phyloP scores from a whole-genome alignment of 352 stramenopile genomes.

The Plasmopara halstedii region DNA sequence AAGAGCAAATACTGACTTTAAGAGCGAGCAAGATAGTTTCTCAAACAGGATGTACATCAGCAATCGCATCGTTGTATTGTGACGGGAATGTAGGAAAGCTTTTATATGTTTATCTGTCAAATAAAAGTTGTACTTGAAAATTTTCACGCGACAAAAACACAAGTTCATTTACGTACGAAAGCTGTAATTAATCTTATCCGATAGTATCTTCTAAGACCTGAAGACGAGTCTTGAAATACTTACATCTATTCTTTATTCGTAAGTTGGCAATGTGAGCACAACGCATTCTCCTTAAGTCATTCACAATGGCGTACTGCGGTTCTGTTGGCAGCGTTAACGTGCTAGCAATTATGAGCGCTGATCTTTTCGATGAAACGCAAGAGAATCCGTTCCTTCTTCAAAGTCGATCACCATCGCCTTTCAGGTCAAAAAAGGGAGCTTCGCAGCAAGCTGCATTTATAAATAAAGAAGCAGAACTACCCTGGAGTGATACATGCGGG shows the following conservation, averaged over 20 bases:
- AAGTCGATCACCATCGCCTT: slow-evolving; percentile 10
- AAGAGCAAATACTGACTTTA: too few relatives aligned
- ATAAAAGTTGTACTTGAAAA: too few relatives aligned
- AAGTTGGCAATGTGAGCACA: slow-evolving; percentile 1
- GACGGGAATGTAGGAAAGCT: too few relatives aligned
- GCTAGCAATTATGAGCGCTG: slow-evolving; percentile 56
- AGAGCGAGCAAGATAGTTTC: too few relatives aligned
- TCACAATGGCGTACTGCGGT: slow-evolving; percentile 44
- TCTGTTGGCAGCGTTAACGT: slow-evolving; percentile 62
- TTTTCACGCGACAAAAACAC: too few relatives aligned
- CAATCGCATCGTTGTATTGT: too few relatives aligned
- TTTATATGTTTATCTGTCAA: too few relatives aligned
- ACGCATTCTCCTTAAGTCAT: neutral
- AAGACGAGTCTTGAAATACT: neutral
- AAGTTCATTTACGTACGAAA: too few relatives aligned
- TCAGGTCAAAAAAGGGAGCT: slow-evolving; percentile 8
- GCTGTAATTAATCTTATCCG: too few relatives aligned
- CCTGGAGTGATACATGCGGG: slow-evolving; percentile 23
- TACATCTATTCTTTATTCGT: neutral
- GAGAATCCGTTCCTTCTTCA: slow-evolving; percentile 62
- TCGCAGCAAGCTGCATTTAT: slow-evolving; percentile 1
- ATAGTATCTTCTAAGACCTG: too few relatives aligned
- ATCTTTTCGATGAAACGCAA: slow-evolving; percentile 65
- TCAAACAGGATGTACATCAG: too few relatives aligned
- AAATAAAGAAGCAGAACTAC: slow-evolving; percentile 25